These are phyloP conservation scores for Alliaria petiolata DNA, from an alignment of 345 rosid genomes.

Conservation along the genomic window DNA sequence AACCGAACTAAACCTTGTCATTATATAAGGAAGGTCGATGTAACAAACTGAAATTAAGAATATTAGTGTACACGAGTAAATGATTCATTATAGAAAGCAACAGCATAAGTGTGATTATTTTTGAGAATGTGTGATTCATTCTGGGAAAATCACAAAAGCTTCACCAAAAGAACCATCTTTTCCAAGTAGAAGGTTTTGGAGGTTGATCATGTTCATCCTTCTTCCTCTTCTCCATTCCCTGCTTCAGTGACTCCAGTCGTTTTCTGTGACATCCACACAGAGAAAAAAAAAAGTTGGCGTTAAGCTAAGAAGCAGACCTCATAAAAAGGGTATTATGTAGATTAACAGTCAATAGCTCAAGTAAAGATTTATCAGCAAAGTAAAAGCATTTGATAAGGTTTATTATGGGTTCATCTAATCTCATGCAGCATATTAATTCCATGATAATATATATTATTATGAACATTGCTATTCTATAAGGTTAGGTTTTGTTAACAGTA, in stretches of 20 bases:
- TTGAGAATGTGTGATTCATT: neutral
- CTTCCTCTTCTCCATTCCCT: constrained; percentile 60
- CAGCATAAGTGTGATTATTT: neutral
- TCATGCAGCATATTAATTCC: neutral
- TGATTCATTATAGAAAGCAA: neutral
- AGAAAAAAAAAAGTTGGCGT: too few relatives aligned
- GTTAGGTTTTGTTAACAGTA: constrained; percentile 24
- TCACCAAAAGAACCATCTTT: constrained; percentile 79
- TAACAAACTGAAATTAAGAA: too few relatives aligned
- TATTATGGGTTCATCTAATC: neutral
- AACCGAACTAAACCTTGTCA: too few relatives aligned
- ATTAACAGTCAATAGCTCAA: neutral
- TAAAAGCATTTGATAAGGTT: neutral
- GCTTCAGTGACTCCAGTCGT: constrained; percentile 62
- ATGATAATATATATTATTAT: neutral
- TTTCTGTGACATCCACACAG: constrained; percentile 42
- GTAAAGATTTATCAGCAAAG: neutral
- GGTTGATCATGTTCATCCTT: constrained; percentile 39
- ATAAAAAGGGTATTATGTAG: too few relatives aligned
- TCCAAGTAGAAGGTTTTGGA: constrained; percentile 23
- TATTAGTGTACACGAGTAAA: too few relatives aligned
- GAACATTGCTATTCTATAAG: neutral
- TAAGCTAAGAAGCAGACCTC: too few relatives aligned
- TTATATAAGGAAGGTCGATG: too few relatives aligned
- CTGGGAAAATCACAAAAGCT: neutral